Percentiles rank a stretch among this genome's conserved stretches.
These are phyloP conservation scores for Curvularia eragrostidis DNA, from an alignment of 2,329 filamentous ascomycete genomes.

Conservation along the genomic window DNA sequence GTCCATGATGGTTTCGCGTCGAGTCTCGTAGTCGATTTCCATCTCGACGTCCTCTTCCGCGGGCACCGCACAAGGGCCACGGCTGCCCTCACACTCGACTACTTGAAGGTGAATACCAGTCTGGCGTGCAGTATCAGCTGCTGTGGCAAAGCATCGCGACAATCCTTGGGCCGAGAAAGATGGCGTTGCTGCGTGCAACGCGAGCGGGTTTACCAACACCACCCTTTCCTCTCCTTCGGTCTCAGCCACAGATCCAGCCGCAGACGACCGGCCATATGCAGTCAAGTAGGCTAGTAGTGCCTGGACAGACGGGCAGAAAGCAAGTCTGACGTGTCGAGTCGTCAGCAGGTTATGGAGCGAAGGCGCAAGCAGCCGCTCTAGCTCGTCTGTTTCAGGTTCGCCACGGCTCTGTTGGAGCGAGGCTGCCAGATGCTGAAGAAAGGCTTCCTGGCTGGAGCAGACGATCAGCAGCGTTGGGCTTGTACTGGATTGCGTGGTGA, in stretches of 20 bases:
- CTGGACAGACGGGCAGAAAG: constrained; percentile 77
- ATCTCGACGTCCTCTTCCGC: constrained; percentile 62
- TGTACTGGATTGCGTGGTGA: constrained; percentile 58
- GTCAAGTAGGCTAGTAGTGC: constrained; percentile 79
- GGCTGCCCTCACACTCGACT: constrained; percentile 47
- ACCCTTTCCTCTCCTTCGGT: constrained; percentile 49
- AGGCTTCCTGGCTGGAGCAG: constrained; percentile 69
- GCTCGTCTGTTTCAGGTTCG: constrained; percentile 15
- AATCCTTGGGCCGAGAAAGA: constrained; percentile 80
- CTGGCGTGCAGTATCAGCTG: constrained; percentile 66
- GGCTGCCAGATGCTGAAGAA: constrained; percentile 65
- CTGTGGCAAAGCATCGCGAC: constrained; percentile 64
- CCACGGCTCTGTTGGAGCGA: constrained; percentile 51
- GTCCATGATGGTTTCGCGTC: constrained; percentile 10
- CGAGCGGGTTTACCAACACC: constrained; percentile 69
- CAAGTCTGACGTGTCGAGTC: constrained; percentile 71
- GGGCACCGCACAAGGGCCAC: constrained; percentile 52
- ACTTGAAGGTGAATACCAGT: constrained; percentile 49
- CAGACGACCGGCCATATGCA: constrained; percentile 42
- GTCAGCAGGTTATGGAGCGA: constrained; percentile 73
- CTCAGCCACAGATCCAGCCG: constrained; percentile 14
- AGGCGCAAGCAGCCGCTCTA: constrained; percentile 61
- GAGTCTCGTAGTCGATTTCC: constrained; percentile 25
- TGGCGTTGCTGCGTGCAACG: constrained; percentile 70
- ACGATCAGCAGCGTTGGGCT: constrained; percentile 73